phyloP scores from a whole-genome alignment of 495 filamentous ascomycete species.

The Aspergillus haitiensis region DNA sequence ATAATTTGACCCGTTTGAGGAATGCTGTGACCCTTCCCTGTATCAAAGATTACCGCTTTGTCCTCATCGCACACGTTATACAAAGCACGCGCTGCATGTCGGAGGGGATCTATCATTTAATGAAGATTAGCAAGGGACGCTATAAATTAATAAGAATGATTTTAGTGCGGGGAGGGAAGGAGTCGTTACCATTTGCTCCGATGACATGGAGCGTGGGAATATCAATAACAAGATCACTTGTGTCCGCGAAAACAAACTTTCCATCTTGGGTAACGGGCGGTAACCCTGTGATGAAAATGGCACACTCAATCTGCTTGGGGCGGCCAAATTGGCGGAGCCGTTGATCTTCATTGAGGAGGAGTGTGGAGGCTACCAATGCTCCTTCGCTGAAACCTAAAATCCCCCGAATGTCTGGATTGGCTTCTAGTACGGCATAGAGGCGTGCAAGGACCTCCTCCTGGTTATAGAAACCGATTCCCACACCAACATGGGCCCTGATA shows the following conservation, averaged over 20 bases:
- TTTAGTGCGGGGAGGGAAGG: background rate
- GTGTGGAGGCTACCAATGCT: background rate
- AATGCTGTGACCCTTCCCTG: background rate
- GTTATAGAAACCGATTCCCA: background rate
- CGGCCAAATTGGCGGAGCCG: background rate
- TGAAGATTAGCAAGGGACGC: background rate
- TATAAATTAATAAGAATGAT: background rate
- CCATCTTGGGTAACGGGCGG: background rate
- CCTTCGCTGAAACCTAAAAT: background rate
- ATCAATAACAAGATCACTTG: background rate
- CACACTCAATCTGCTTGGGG: background rate
- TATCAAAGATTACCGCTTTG: background rate
- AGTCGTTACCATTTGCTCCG: background rate
- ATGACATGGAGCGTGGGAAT: background rate
- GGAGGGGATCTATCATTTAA: background rate
- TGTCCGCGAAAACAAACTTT: background rate
- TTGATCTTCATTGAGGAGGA: background rate
- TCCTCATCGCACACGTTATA: background rate
- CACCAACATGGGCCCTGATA: background rate
- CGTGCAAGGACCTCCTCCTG: background rate
- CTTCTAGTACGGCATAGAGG: background rate
- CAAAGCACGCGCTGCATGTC: background rate
- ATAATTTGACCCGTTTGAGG: background rate
- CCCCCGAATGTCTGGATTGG: background rate
- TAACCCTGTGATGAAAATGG: background rate